Evolutionary conservation across 73 alveolate genomes (phyloP), one percentile per base, ranked within the genome.

Genomic region (Paramecium octaurelia): DNA sequence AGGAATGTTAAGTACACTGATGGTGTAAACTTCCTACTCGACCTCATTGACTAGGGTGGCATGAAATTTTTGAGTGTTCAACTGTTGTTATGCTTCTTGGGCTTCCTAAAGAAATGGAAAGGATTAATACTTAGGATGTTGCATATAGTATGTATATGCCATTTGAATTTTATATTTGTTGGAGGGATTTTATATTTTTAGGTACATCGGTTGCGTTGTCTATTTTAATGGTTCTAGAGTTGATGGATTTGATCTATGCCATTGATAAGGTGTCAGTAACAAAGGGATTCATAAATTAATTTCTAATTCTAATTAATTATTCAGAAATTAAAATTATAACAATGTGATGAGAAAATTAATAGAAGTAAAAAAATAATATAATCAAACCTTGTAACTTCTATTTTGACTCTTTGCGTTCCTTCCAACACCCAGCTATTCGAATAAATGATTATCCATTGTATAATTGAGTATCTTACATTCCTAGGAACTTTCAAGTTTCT

Each of bases 301-400:
- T 54, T 54, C 29, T 54, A 16, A 54, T 54, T 2, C 69, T 54
- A 54, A 54, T 54, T 54, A 54, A 54, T 54, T 18, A 54, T 54
- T 54, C 69, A 54, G 29, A 54, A 54, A 18, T 54, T 18, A 54
- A 54, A 18, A 54, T 54, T n/a, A 54, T 54, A 18, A 54, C 11
- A 48, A 18, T 48, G 23, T 48, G 20, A 18, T 54, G 69, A 54
- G 69, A 54, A 54, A n/a, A 54, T 18, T 7, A 54, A 54, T 54
- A 54, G 69, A 73, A 20, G 40, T 73, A 73, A 10, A 36, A 38
- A 38, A 7, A 40, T 8, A 12, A 73, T 64, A 64, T 64, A 64
- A 64, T 75, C 88, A 75, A 75, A 75, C 59, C n/a, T 75, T 75
- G 38, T 75, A 75, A 36, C 46, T 75, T 75, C 46, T 75, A 75